Base-by-base conservation (phyloP, 2,329 filamentous ascomycete species). In the Beauveria varroae region DNA sequence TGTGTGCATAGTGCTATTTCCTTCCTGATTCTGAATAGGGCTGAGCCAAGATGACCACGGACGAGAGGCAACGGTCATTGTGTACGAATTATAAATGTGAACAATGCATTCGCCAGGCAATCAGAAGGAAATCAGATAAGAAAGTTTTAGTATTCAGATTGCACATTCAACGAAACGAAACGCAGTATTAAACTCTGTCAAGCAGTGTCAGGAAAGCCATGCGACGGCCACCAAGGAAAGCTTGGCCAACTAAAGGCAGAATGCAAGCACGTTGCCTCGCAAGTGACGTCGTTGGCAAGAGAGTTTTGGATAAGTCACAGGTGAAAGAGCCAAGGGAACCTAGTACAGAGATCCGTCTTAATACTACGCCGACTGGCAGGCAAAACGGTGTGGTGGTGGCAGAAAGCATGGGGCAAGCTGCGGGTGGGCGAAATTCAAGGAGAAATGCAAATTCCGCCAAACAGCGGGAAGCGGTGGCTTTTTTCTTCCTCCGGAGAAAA, bases 391-490 rank as follows among this genome's bases (percentile, higher is more conserved):
- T 44, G 30, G 18, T 37, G 49, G 8, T 20, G 50, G 30, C 30
- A 40, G 16, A 40, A 26, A 18, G 18, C 40, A 41, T 16, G 40
- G 12, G 22, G 44, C 20, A 24, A 5, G 22, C 10, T 30, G 26
- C 10, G 50, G 26, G 16, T 4, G n/a, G 34, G 47, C 47, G 3
- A 9, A 8, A 50, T 18, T 14, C 47, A 43, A 43, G 53, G 53
- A 56, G 40, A 56, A 55, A 56, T 26, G 41, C 24, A 56, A 46
- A 57, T 47, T 55, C 54, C 54, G 54, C 54, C 54, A 30, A 57
- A 57, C 54, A 37, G 54, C 54, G 54, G 54, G 54, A 57, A 47
- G 43, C 54, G 54, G 54, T 57, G 43, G 41, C 43, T 41, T 37
- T 30, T 28, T 30, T 9, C 1, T 30, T 30, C 28, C 28, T 28